Conservation (phyloP, 805 yeast species). For the Cyberlindnera xishuangbannaensis region DNA sequence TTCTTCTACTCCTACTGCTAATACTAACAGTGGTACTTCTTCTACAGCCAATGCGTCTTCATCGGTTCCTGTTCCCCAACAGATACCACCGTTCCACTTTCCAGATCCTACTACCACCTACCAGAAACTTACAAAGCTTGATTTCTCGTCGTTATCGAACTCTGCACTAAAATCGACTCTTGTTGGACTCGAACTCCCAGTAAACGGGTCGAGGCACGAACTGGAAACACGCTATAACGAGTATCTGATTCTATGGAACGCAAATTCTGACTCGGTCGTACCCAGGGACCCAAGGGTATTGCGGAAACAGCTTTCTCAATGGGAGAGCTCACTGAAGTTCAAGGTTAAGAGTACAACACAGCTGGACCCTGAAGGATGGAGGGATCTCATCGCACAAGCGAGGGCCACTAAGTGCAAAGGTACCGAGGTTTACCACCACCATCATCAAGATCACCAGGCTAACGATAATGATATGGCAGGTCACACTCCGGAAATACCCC, state of each 20-base stretch:
- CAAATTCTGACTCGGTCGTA: constrained; percentile 66
- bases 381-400: constrained; percentile 13
- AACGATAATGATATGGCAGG: background rate
- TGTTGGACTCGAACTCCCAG: constrained; percentile 46
- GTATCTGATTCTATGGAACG: constrained; percentile 71
- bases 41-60: too few relatives aligned
- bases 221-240: constrained; percentile 71
- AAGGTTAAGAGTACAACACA: constrained; percentile 8
- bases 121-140: constrained; percentile 54
- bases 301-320: constrained; percentile 49
- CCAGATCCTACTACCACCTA: constrained; percentile 25
- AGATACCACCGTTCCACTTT: constrained; percentile 26
- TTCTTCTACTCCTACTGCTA: background rate
- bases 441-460: background rate
- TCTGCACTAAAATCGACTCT: constrained; percentile 59
- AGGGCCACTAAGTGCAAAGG: background rate
- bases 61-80: too few relatives aligned
- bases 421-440: background rate
- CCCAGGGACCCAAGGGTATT: constrained; percentile 57
- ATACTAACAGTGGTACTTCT: too few relatives aligned
- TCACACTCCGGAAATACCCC: background rate
- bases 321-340: constrained; percentile 46
- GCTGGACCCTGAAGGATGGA: constrained; percentile 20
- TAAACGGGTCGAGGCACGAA: constrained; percentile 55
- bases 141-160: constrained; percentile 52